Evolutionary conservation across 2,329 filamentous ascomycete genomes (phyloP), one percentile per base, ranked within the genome.

Genomic region (Cadophora sp.): DNA sequence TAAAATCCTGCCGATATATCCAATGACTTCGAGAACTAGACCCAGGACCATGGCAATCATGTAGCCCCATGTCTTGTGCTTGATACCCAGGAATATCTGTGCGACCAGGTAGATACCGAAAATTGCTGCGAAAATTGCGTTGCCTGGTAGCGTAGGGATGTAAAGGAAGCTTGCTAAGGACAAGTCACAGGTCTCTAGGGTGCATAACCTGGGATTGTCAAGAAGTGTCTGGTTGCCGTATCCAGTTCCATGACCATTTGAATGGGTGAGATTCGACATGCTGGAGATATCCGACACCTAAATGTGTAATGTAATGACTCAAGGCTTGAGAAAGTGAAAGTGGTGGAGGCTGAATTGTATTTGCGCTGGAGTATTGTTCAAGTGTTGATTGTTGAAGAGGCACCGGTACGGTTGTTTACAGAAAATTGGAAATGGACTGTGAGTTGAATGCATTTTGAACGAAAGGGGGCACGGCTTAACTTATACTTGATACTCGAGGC

Each of bases 31-130:
- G 27, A 73, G 65, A n/a, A 85, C 68, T 55, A 84, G 79, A 1
- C 87, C 87, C 2, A 82, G 79, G 0, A 81, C 77, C 8, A 88
- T 77, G 22, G 85, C 84, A 2, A 74, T 75, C 74, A 81, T 84
- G 72, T 84, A 89, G 0, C 83, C 83, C 84, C 85, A 89, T 12
- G 85, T 88, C 73, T 80, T 82, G 74, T 84, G 83, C 78, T 81
- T 81, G 16, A 84, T 72, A 5, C 85, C 85, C 75, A 78, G 87
- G 46, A 72, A 75, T 22, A 84, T 58, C 29, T 85, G 80, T 11
- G 76, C 78, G 31, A 87, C 56, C 9, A 80, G 73, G 8, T 80
- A 79, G 2, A 85, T 48, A 8, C 79, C 85, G 68, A 87, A 89
- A 24, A 79, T 80, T 62, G 82, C 77, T 51, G 83, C 79, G 75